phyloP scores from a whole-genome alignment of 169 alveolate genomes.

The Ichthyophthirius multifiliis region DNA sequence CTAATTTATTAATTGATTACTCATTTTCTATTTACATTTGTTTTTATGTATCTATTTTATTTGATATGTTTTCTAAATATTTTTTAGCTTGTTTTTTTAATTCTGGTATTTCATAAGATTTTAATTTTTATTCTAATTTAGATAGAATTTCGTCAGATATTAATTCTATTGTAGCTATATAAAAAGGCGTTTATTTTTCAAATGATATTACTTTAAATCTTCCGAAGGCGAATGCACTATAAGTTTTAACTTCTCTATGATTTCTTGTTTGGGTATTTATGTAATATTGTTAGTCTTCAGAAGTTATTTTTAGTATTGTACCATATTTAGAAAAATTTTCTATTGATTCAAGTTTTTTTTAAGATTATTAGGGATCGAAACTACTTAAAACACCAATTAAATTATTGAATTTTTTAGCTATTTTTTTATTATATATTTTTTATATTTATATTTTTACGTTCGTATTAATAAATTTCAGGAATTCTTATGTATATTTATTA shows the following conservation, averaged over 20 bases:
- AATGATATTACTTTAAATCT: conserved; percentile 26
- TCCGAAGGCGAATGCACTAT: conserved; percentile 33
- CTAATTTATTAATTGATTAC: conserved; percentile 21
- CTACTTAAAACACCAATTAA: neutral
- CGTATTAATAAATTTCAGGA: conserved; percentile 28
- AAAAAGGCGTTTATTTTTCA: conserved; percentile 21
- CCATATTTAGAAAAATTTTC: conserved; percentile 24
- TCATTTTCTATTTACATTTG: conserved; percentile 25
- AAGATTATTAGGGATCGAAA: neutral
- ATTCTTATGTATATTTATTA: conserved; percentile 19
- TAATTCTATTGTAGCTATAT: conserved; percentile 25
- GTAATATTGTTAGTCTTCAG: conserved; percentile 32
- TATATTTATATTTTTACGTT: conserved; percentile 2
- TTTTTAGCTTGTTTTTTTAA: neutral
- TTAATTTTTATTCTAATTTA: neutral
- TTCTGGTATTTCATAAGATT: neutral
- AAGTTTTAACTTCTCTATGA: conserved; percentile 14
- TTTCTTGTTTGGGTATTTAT: neutral
- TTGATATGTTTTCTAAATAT: conserved; percentile 13
- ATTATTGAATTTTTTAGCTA: conserved; percentile 14
- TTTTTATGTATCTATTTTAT: conserved; percentile 1
- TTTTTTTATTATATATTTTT: neutral
- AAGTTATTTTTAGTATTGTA: conserved; percentile 9
- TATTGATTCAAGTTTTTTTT: conserved; percentile 5
- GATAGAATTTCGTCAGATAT: conserved; percentile 25